These are phyloP conservation scores for Pythium dissotocum DNA, from an alignment of 352 stramenopile genomes.

Conservation along the genomic window DNA sequence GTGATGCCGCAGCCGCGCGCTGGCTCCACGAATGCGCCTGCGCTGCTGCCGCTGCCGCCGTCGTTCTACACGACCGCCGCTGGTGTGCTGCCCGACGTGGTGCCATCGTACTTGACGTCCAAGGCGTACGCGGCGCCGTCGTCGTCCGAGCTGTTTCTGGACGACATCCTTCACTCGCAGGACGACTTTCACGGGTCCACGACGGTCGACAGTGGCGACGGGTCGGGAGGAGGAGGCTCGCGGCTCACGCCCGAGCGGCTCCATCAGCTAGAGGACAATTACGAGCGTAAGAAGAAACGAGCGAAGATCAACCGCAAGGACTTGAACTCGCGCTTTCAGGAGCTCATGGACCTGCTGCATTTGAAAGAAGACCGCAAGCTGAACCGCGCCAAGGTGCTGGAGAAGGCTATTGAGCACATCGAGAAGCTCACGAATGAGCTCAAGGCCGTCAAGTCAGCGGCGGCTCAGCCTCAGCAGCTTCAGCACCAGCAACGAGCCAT, in stretches of 20 bases:
- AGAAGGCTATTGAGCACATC: conserved; percentile 64
- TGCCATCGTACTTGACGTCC: conserved; percentile 18
- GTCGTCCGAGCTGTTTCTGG: conserved; percentile 39
- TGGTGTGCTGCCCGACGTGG: conserved; percentile 8
- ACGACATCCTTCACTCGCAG: conserved; percentile 38
- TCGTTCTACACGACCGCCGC: conserved; percentile 18
- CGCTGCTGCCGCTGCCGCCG: conserved; percentile 9
- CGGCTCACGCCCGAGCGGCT: conserved; percentile 30
- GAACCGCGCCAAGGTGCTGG: conserved; percentile 67
- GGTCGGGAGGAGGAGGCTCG: conserved; percentile 12
- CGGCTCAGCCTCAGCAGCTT: neutral
- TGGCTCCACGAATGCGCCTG: neutral
- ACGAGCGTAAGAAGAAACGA: conserved; percentile 71
- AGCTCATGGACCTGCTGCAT: conserved; percentile 64
- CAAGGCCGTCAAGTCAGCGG: conserved; percentile 22
- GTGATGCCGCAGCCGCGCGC: conserved; percentile 14
- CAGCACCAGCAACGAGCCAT: conserved; percentile 7
- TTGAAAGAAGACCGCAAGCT: conserved; percentile 65
- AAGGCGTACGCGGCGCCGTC: neutral
- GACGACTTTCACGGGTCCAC: conserved; percentile 27
- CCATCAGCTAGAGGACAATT: conserved; percentile 63
- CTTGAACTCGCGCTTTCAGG: conserved; percentile 63
- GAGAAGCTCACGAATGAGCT: conserved; percentile 51
- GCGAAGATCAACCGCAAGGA: conserved; percentile 73
- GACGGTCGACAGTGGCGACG: conserved; percentile 6